Conservation (phyloP, 2,329 filamentous ascomycete species). For the Penicillium polonicum region DNA sequence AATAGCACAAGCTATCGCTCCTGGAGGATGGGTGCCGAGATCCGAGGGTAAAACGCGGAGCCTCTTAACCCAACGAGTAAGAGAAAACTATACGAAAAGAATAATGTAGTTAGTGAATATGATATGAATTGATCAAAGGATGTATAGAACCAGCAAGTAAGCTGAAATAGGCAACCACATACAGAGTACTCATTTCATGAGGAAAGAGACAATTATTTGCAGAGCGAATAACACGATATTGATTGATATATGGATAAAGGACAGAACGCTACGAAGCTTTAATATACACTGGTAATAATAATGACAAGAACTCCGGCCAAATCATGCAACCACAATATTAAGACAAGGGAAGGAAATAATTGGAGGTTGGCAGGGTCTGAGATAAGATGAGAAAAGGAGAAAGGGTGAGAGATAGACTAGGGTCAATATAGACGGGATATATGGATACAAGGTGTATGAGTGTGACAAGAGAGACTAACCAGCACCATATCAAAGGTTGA, state of each 20-base stretch:
- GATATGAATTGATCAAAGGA: neutral
- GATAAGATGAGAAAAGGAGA: neutral
- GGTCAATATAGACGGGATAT: neutral
- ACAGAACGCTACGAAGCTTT: neutral
- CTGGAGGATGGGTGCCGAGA: neutral
- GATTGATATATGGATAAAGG: neutral
- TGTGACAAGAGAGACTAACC: neutral
- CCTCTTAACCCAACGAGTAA: neutral
- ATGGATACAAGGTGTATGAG: neutral
- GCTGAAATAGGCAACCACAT: neutral
- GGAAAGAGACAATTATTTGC: neutral
- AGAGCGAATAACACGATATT: neutral
- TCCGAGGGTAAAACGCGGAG: neutral
- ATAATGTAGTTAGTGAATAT: neutral
- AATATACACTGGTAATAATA: neutral
- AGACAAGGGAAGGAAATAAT: conserved; percentile 1
- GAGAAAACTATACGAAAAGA: neutral
- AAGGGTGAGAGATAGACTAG: conserved; percentile 1
- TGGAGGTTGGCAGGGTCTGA: neutral
- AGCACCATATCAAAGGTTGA: conserved; percentile 2
- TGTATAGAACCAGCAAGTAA: neutral
- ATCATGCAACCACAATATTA: conserved; percentile 9
- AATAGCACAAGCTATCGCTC: neutral
- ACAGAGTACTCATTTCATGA: neutral
- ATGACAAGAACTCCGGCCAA: conserved; percentile 10